Conservation (phyloP, 208 protist genomes). For the Angomonas ambiguus region DNA sequence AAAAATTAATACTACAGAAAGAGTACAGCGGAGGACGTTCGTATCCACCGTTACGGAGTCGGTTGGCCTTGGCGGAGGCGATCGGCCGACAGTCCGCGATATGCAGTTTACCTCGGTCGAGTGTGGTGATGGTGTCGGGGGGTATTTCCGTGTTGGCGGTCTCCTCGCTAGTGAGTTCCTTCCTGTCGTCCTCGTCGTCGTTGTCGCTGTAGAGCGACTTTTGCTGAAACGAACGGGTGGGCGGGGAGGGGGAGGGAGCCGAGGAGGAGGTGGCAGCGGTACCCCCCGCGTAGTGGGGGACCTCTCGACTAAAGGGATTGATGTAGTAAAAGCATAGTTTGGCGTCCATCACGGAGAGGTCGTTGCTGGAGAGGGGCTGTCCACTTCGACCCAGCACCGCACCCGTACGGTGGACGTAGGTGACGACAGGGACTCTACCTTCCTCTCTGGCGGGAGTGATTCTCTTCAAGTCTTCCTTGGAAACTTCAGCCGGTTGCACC, state of each 20-base stretch:
- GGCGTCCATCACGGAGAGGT: slow-evolving; percentile 35
- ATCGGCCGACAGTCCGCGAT: slow-evolving; percentile 79
- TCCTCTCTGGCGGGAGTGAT: slow-evolving; percentile 67
- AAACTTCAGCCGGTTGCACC: slow-evolving; percentile 43
- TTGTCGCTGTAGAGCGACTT: slow-evolving; percentile 11
- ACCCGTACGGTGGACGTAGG: slow-evolving; percentile 71
- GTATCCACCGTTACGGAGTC: slow-evolving; percentile 73
- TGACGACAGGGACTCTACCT: slow-evolving; percentile 77
- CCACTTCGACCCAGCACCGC: slow-evolving; percentile 65
- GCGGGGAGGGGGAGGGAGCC: neutral
- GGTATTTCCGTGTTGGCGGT: too few relatives aligned
- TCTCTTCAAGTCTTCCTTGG: slow-evolving; percentile 34
- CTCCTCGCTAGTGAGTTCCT: neutral
- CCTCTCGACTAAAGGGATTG: slow-evolving; percentile 15
- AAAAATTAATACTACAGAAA: slow-evolving; percentile 74
- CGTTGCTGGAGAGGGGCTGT: slow-evolving; percentile 71
- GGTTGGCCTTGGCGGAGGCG: slow-evolving; percentile 58
- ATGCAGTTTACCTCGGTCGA: slow-evolving; percentile 22
- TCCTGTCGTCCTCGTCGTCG: neutral
- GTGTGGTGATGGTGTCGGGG: neutral
- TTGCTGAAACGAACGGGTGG: neutral
- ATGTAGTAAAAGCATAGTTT: slow-evolving; percentile 49
- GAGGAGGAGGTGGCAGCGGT: neutral
- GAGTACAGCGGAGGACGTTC: slow-evolving; percentile 64
- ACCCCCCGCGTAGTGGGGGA: neutral